These are phyloP conservation scores for Lentinula novae-zelandiae DNA, from an alignment of 1,284 basidiomycete species.

Conservation along the genomic window DNA sequence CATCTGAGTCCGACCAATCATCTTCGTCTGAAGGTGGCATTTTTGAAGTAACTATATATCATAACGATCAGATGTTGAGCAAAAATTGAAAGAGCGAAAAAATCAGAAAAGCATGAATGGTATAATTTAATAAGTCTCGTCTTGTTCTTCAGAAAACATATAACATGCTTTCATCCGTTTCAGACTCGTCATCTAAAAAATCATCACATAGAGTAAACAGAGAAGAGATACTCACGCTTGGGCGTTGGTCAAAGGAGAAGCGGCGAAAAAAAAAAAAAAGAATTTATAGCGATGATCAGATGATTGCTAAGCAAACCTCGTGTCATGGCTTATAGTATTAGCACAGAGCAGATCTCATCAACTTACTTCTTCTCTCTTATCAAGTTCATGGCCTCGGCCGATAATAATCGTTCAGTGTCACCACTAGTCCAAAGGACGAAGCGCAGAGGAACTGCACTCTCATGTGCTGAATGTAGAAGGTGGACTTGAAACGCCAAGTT, in stretches of 20 bases:
- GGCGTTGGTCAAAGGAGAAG: background rate
- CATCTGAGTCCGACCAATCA: slow-evolving; percentile 78
- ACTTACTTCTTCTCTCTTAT: background rate
- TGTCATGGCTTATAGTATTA: background rate
- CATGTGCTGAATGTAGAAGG: slow-evolving; percentile 62
- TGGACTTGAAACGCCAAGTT: slow-evolving; percentile 22
- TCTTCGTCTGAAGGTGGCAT: slow-evolving; percentile 32
- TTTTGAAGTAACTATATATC: background rate
- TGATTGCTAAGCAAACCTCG: background rate
- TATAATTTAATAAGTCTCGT: slow-evolving; percentile 62
- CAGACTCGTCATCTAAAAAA: slow-evolving; percentile 87
- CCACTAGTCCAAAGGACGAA: slow-evolving; percentile 43
- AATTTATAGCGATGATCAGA: background rate
- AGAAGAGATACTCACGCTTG: slow-evolving; percentile 23
- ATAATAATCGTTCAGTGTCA: slow-evolving; percentile 14
- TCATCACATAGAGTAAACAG: slow-evolving; percentile 51
- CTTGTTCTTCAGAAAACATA: slow-evolving; percentile 50
- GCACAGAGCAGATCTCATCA: background rate
- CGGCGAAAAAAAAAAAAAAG: background rate
- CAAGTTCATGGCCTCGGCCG: slow-evolving; percentile 1
- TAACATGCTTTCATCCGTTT: slow-evolving; percentile 55
- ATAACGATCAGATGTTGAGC: slow-evolving; percentile 11
- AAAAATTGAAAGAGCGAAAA: slow-evolving; percentile 21
- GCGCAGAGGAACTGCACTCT: slow-evolving; percentile 48
- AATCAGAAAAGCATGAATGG: slow-evolving; percentile 91